Conservation (phyloP, 2,329 filamentous ascomycete genomes). For the Venturia pyrina region DNA sequence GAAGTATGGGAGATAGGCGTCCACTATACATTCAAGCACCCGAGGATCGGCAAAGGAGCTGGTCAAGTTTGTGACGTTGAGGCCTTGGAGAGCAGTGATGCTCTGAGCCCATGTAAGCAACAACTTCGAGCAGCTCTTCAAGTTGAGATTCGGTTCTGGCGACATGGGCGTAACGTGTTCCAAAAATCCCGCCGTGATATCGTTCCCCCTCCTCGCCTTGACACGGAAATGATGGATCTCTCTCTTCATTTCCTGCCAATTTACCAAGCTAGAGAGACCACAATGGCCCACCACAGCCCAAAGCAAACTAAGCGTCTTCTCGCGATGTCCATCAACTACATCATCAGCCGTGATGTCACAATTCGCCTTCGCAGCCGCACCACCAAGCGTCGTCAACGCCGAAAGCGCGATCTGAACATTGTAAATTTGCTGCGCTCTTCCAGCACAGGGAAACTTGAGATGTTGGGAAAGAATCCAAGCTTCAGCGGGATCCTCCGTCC, state of each 20-base stretch:
- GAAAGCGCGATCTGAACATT: slow-evolving; percentile 50
- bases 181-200: slow-evolving; percentile 13
- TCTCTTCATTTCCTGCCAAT: slow-evolving; percentile 43
- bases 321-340: slow-evolving; percentile 53
- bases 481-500: slow-evolving; percentile 16
- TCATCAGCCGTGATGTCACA: slow-evolving; percentile 43
- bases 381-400: slow-evolving; percentile 37
- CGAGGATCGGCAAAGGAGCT: slow-evolving; percentile 47
- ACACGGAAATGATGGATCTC: slow-evolving; percentile 38
- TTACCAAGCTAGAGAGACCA: slow-evolving; percentile 43
- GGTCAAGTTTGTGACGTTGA: slow-evolving; percentile 44
- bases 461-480: slow-evolving; percentile 44
- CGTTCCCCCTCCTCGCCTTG: slow-evolving; percentile 12
- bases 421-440: slow-evolving; percentile 46
- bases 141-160: slow-evolving; percentile 18
- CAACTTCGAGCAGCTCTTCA: slow-evolving; percentile 29
- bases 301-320: slow-evolving; percentile 51
- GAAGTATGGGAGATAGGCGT: slow-evolving; percentile 43
- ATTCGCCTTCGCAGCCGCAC: slow-evolving; percentile 30
- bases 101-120: slow-evolving; percentile 47
- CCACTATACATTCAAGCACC: slow-evolving; percentile 46
- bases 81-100: slow-evolving; percentile 37
- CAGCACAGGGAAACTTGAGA: slow-evolving; percentile 47
- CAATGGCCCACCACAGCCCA: slow-evolving; percentile 50
- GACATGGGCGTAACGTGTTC: slow-evolving; percentile 19